Evolutionary conservation across 495 filamentous ascomycete genomes (phyloP), one percentile per base, ranked within the genome.

Genomic region (Talaromyces borbonicus): DNA sequence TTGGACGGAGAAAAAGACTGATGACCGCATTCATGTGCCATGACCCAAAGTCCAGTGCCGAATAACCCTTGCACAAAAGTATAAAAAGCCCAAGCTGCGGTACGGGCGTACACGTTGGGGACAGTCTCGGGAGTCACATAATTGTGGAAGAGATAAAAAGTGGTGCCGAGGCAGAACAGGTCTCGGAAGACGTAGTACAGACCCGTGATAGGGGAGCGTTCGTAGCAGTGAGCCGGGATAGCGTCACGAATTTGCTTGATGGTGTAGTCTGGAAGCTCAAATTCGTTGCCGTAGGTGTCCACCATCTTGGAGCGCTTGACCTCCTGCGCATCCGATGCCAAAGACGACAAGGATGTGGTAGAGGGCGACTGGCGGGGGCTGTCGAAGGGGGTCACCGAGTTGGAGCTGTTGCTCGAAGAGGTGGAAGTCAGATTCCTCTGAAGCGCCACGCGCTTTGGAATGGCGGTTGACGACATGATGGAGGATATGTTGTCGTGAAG

Each of bases 291-390:
- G 49, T 79, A 75, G 35, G 77, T 78, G 52, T 84, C 78, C 20
- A 79, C 52, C 59, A 89, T 76, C 63, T 79, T 80, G 63, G 68
- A 65, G 24, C 49, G 51, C 19, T 33, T 25, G 31, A 38, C 53
- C 49, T 69, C 66, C 12, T 36, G 29, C 37, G 51, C 50, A 2
- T 68, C 68, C 11, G 87, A 92, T 36, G 78, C 79, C 67, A 95
- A 72, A 33, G 90, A 96, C 23, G 90, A 95, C 41, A 95, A 75
- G 2, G 90, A 95, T 4, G 92, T 93, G 16, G 84, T 84, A 7
- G 90, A 95, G 15, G 86, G 78, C 8, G 87, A 93, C 29, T 78
- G 79, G 26, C 74, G 72, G 43, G 88, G 87, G 43, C 80, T 83
- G 54, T 81, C 77, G 32, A 72, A 58, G 5, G 83, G 83, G 8